Base-by-base conservation (phyloP, 257 asterid species). In the Dorcoceras hygrometricum region DNA sequence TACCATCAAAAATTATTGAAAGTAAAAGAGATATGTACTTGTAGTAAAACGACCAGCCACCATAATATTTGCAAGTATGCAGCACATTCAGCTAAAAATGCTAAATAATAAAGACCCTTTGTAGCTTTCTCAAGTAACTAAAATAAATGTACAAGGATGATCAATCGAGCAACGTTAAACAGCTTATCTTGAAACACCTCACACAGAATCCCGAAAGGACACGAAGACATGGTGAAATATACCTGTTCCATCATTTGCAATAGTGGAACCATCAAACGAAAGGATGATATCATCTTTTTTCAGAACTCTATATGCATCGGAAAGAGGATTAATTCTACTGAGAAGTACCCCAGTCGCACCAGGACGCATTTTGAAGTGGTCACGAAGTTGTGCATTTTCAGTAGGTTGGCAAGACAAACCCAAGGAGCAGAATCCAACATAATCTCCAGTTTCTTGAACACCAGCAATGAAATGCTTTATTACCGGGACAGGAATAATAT, bases 171-270 rank as follows among this genome's bases (percentile, higher is more conserved):
- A 29, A 62, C 57, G 69, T 65, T 64, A 69, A 53, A 68, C 18
- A 36, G 70, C 43, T 27, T 26, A 14, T 59, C 46, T 23, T 51
- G 3, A 57, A 62, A 46, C 39, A 29, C 46, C 23, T 36, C 8
- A 34, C 6, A 25, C 19, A 60, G 12, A 51, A 4, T 62, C 67
- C 16, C 24, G 46, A 61, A 63, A 39, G 70, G 72, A 64, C 28
- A 68, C 18, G 53, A 29, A 18, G 70, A 6, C 59, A 25, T 60
- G 29, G 68, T 53, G 56, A 64, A 65, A 34, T 57, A 9, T 76
- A 92, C 98, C 97, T 80, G 98, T 89, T 77, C 97, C 98, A 77
- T 93, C 98, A 75, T 90, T 88, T 59, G 97, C 98, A 66, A 93
- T 82, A 64, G 85, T 89, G 50, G 82, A 84, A 65, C 95, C 95